Evolutionary conservation across 805 yeast species (phyloP), one percentile per base, ranked within the genome.

Genomic region (Blastobotrys peoriensis): DNA sequence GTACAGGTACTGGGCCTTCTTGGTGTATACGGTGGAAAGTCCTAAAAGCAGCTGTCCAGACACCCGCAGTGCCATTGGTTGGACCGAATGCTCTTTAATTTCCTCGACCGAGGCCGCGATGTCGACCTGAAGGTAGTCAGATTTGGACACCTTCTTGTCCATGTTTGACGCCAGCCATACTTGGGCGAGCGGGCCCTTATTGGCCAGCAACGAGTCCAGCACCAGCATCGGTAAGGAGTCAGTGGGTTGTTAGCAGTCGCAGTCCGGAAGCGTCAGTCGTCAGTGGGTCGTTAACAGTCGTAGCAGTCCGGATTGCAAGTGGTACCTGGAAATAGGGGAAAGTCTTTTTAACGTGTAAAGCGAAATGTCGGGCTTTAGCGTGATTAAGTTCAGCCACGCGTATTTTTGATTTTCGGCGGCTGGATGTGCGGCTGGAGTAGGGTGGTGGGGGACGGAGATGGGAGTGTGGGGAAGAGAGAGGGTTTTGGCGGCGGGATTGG

Each of bases 141-240:
- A 78, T 55, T 83, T 82, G 36, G 88, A 74, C 27, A 86, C 73
- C 53, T 81, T 82, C 55, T 79, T 78, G 54, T 88, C 95, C 64
- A 88, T 74, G 59, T 86, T 88, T 17, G 96, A 91, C 6, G 96
- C 96, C 38, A 88, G 70, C 96, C 96, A 88, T 5, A 87, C 88
- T 52, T 82, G 85, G 2, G 94, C 95, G 48, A 88, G 68, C 1
- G 95, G 95, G 2, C 95, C 94, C 58, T 81, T 81, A 48, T 77
- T 80, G 2, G 85, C 70, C 17, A 81, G 68, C 25, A 79, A 61
- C 40, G 69, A 68, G 43, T 75, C 79, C 2, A 79, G 69, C 48
- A 66, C 72, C 52, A 73, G 69, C 80, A 75, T 75, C 15, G 21
- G 16, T n/a, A 4, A 28, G 16, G 33, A n/a, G 33, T 28, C 33